Conservation (phyloP, 805 yeast species). For the Teunomyces pallodes region DNA sequence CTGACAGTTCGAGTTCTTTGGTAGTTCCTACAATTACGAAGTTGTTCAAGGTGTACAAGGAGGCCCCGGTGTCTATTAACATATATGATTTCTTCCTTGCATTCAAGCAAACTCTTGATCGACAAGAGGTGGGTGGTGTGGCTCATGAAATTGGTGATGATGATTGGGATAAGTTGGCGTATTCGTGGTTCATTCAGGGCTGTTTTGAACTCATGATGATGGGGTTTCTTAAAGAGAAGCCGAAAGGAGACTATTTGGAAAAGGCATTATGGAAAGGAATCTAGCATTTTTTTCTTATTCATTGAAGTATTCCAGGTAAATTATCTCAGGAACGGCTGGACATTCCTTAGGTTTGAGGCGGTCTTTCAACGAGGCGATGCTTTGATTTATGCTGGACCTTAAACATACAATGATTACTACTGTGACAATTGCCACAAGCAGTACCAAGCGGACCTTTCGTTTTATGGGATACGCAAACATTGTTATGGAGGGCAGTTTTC, state of each 20-base stretch:
- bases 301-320: too few relatives aligned
- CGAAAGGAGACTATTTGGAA: conserved; percentile 65
- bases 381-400: too few relatives aligned
- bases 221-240: conserved; percentile 65
- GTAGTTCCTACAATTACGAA: conserved; percentile 50
- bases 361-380: too few relatives aligned
- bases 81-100: conserved; percentile 65
- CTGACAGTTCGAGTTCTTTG: not conserved
- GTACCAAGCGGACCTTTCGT: not conserved
- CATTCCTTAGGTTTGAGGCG: too few relatives aligned
- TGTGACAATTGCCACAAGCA: not conserved
- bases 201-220: conserved; percentile 66
- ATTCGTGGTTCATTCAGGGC: conserved; percentile 74
- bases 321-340: too few relatives aligned
- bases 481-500: conserved; percentile 5
- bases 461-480: not conserved
- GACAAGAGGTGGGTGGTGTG: conserved; percentile 14
- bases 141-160: conserved; percentile 17
- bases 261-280: conserved; percentile 71
- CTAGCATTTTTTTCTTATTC: conserved; percentile 20
- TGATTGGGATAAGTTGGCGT: conserved; percentile 60
- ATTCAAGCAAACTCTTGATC: conserved; percentile 49
- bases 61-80: conserved; percentile 69
- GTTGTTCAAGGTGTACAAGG: conserved; percentile 69
- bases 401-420: not conserved